Conservation (phyloP, 352 stramenopile species). For the Phytophthora quininea region DNA sequence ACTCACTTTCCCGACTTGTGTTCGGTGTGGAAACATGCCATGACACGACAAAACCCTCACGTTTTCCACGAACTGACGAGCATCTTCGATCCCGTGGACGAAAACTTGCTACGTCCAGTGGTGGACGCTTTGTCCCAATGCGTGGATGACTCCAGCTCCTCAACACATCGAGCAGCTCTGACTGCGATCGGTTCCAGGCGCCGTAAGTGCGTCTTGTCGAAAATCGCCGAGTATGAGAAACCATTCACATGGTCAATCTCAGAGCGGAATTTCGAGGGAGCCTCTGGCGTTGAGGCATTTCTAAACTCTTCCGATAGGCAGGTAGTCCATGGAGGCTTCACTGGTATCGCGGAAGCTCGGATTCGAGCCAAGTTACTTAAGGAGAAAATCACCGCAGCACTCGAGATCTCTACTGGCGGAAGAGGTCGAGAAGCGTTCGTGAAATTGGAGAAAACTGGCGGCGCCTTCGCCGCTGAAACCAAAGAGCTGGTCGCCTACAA, state of each 20-base stretch:
- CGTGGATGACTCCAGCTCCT: slow-evolving; percentile 1
- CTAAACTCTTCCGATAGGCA: neutral
- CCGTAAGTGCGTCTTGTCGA: neutral
- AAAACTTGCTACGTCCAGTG: slow-evolving; percentile 6
- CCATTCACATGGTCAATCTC: slow-evolving; percentile 11
- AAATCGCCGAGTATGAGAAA: slow-evolving; percentile 15
- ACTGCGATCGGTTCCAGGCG: slow-evolving; percentile 4
- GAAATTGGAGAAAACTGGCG: slow-evolving; percentile 12
- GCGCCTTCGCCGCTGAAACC: slow-evolving; percentile 3
- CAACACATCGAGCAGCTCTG: slow-evolving; percentile 1
- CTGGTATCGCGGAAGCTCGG: slow-evolving; percentile 9
- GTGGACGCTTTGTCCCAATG: slow-evolving; percentile 1
- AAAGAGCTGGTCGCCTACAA: slow-evolving; percentile 4
- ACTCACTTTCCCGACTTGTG: neutral
- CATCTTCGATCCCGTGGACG: neutral
- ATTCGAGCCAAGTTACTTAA: slow-evolving; percentile 2
- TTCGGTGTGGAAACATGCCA: slow-evolving; percentile 5
- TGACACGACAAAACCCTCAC: slow-evolving; percentile 1
- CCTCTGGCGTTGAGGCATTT: slow-evolving; percentile 6
- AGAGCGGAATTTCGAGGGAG: neutral
- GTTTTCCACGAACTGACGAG: neutral
- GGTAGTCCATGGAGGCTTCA: neutral
- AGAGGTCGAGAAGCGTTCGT: slow-evolving; percentile 13
- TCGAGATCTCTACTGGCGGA: slow-evolving; percentile 5
- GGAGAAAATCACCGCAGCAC: slow-evolving; percentile 4